phyloP scores from a whole-genome alignment of 768 basidiomycete species.

The Mycena pura region DNA sequence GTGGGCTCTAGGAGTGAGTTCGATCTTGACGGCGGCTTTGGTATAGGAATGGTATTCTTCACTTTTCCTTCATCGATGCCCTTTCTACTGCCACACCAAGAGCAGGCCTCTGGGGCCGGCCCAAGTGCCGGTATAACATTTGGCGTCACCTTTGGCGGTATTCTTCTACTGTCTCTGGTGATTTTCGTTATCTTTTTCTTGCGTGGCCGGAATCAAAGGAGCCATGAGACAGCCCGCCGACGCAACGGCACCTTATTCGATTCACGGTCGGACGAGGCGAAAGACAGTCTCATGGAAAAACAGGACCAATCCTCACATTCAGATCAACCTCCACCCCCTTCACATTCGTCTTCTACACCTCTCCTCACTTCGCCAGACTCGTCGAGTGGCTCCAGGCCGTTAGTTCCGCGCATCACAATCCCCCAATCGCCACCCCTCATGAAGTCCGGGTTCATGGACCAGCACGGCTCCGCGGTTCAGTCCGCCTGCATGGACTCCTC shows the following conservation, averaged over 20 bases:
- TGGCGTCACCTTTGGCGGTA: conserved; percentile 4
- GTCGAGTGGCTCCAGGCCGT: background rate
- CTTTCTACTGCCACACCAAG: background rate
- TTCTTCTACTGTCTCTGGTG: background rate
- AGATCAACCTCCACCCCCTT: background rate
- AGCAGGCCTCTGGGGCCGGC: background rate
- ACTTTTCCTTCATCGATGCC: background rate
- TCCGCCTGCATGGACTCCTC: conserved; percentile 16
- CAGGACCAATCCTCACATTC: background rate
- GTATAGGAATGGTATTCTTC: too few species aligned
- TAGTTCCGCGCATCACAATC: background rate
- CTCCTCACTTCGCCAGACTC: background rate
- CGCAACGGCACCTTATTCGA: background rate
- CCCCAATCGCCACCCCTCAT: background rate
- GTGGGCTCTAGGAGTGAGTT: background rate
- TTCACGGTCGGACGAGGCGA: background rate
- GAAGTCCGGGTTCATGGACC: background rate
- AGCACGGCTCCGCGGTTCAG: background rate
- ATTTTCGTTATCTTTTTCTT: background rate
- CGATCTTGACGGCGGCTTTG: background rate
- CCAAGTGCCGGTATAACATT: background rate
- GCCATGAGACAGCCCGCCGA: background rate
- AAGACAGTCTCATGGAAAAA: background rate
- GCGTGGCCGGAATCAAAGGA: background rate
- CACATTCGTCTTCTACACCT: background rate